Evolutionary conservation across 2,329 filamentous ascomycete genomes (phyloP).

Genomic region (Metarhizium album): DNA sequence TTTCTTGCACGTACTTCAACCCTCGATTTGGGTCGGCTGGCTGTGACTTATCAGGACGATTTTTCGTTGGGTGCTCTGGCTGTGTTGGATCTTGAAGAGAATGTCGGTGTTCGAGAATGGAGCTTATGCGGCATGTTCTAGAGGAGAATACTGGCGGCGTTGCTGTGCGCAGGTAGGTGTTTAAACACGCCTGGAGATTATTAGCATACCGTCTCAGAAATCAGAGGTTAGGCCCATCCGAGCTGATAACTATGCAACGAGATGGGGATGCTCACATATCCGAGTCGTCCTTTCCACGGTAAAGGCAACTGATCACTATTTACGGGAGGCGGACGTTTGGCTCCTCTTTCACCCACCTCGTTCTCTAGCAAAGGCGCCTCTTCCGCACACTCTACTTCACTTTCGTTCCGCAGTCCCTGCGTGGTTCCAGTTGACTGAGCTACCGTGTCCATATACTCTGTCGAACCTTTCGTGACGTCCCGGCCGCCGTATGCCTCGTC

Average conservation of each 20-base stretch:
- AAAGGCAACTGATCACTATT: conserved; percentile 76
- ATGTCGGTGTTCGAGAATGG: conserved; percentile 80
- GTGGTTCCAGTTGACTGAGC: not conserved
- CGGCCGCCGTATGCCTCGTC: not conserved
- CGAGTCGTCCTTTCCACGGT: conserved; percentile 81
- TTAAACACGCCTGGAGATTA: conserved; percentile 60
- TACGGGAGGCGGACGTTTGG: conserved; percentile 57
- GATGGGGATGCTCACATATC: conserved; percentile 56
- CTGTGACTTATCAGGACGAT: conserved; percentile 66
- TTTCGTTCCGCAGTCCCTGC: not conserved
- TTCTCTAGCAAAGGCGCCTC: not conserved
- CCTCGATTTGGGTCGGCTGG: conserved; percentile 57
- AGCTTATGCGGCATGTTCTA: conserved; percentile 80
- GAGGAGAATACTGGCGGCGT: conserved; percentile 84
- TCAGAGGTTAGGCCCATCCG: not conserved
- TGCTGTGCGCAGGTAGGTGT: conserved; percentile 76
- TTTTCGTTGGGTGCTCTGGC: conserved; percentile 75
- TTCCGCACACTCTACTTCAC: not conserved
- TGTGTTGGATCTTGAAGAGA: conserved; percentile 65
- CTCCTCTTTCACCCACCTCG: conserved; percentile 22
- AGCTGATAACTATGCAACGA: not conserved
- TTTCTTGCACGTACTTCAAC: conserved; percentile 59
- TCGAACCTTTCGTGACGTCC: not conserved
- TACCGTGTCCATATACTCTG: not conserved
- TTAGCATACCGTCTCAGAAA: not conserved